Evolutionary conservation across 176 grass and related monocot genomes (phyloP).

Genomic region (Elaeis guineensis): DNA sequence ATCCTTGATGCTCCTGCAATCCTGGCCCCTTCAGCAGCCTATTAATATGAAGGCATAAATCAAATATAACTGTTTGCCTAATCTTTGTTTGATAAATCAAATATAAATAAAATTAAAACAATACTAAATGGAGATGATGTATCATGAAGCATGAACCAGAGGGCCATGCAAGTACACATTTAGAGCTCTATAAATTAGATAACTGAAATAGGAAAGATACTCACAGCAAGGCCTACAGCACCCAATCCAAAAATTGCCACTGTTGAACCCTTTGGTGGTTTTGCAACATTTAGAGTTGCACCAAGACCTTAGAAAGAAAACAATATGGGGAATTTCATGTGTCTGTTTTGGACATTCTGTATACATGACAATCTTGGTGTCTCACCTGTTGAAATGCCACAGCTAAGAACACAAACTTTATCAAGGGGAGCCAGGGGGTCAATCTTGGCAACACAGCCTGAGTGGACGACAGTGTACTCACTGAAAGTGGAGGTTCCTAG

Average conservation of each 20-base stretch:
- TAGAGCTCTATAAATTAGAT: background rate
- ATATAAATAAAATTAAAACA: too few species aligned
- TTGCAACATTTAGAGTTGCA: slow-evolving; percentile 11
- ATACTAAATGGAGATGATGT: too few species aligned
- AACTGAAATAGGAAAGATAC: background rate
- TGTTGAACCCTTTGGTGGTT: background rate
- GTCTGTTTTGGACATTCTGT: too few species aligned
- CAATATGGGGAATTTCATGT: too few species aligned
- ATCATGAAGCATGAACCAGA: too few species aligned
- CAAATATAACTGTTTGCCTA: background rate
- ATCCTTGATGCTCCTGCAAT: slow-evolving; percentile 3
- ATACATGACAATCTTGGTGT: too few species aligned
- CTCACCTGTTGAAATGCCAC: slow-evolving; percentile 56
- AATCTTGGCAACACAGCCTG: slow-evolving; percentile 73
- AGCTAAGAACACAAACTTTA: slow-evolving; percentile 84
- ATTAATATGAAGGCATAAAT: background rate
- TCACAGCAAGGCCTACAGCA: slow-evolving; percentile 6
- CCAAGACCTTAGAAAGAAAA: background rate
- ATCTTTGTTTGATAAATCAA: too few species aligned
- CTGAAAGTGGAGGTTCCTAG: slow-evolving; percentile 87
- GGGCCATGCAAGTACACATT: too few species aligned
- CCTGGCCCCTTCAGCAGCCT: slow-evolving; percentile 8
- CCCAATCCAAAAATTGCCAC: slow-evolving; percentile 5
- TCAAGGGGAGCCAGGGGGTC: slow-evolving; percentile 77
- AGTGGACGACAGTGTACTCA: slow-evolving; percentile 70